A percentile compares a stretch with the other conserved stretches of the same genome.
phyloP scores from a whole-genome alignment of 805 yeast genomes.

The Jamesozyma rosinii region DNA sequence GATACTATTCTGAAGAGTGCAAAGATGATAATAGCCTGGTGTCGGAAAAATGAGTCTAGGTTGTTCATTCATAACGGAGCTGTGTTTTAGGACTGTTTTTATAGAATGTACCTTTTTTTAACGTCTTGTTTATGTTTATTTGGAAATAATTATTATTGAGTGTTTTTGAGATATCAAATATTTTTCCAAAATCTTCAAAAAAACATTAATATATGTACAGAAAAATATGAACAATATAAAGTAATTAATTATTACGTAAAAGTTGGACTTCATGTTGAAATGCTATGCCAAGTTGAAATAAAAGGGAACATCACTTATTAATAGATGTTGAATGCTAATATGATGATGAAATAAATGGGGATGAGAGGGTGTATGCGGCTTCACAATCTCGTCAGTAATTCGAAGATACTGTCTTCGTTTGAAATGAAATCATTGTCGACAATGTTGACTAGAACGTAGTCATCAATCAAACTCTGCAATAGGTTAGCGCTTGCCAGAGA shows the following conservation, averaged over 20 bases:
- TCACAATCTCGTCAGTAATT: slow-evolving; percentile 32
- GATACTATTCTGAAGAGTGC: slow-evolving; percentile 53
- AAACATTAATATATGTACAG: no score
- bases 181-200: no score
- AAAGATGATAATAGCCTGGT: slow-evolving; percentile 63
- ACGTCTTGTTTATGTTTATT: no score
- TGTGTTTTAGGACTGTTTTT: slow-evolving; percentile 34
- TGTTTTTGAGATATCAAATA: no score
- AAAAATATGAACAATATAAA: no score
- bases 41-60: slow-evolving; percentile 58
- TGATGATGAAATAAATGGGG: neutral
- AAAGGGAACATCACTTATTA: slow-evolving; percentile 1
- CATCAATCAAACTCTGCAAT: slow-evolving; percentile 32
- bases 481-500: slow-evolving; percentile 24
- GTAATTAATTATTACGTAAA: neutral
- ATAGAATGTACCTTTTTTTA: no score
- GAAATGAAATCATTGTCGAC: slow-evolving; percentile 78
- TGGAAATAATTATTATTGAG: no score
- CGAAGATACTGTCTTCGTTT: slow-evolving; percentile 45
- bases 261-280: slow-evolving; percentile 8
- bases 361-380: neutral
- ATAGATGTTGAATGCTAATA: slow-evolving; percentile 7
- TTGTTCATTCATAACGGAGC: slow-evolving; percentile 72
- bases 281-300: slow-evolving; percentile 6
- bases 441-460: slow-evolving; percentile 71